Percentiles rank a stretch among this genome's conserved stretches.
Conservation (phyloP, 345 rosid genomes). For the Eucalyptus grandis region DNA sequence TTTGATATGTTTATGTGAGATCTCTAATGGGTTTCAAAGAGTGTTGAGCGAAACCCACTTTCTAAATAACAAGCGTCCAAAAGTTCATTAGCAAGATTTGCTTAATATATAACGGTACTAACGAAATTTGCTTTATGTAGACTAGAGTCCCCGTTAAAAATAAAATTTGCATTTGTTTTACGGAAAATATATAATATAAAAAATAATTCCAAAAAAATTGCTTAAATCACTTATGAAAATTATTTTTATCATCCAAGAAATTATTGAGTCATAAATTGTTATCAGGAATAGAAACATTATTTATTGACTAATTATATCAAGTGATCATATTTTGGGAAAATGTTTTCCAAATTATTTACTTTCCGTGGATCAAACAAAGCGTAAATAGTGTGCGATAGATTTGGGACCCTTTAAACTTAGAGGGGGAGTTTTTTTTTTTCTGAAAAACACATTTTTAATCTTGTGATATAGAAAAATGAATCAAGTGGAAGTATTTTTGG, state of each 20-base stretch:
- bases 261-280: too few relatives aligned
- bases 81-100: background rate
- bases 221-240: background rate
- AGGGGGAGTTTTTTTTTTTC: background rate
- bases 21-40: background rate
- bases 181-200: too few relatives aligned
- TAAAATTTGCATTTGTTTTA: too few relatives aligned
- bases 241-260: too few relatives aligned
- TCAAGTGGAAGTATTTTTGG: background rate
- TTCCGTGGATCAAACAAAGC: too few relatives aligned
- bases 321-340: background rate
- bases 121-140: background rate
- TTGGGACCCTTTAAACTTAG: background rate
- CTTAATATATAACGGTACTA: background rate
- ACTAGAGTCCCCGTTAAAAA: background rate
- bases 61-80: background rate
- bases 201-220: too few relatives aligned
- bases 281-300: too few relatives aligned
- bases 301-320: too few relatives aligned
- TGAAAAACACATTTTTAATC: background rate
- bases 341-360: too few relatives aligned
- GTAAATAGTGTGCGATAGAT: background rate
- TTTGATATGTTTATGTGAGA: background rate
- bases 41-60: background rate
- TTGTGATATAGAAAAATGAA: background rate